These are phyloP conservation scores for Neurospora sp. DNA, from an alignment of 495 filamentous ascomycete species.

Conservation along the genomic window DNA sequence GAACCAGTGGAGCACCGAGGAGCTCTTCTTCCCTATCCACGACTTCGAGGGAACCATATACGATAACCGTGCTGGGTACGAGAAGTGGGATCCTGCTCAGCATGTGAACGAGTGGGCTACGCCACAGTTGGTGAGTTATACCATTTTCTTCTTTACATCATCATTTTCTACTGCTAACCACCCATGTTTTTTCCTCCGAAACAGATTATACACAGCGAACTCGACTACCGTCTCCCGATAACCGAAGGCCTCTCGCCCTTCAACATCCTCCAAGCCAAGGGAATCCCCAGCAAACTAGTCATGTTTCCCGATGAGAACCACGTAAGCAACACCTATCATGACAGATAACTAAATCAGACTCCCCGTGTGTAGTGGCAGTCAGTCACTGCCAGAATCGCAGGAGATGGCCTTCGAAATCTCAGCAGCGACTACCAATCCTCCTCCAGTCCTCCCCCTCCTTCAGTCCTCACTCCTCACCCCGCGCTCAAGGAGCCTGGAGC, in stretches of 20 bases:
- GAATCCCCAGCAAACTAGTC: conserved; percentile 61
- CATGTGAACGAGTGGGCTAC: conserved; percentile 65
- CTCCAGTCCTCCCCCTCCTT: neutral
- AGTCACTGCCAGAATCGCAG: neutral
- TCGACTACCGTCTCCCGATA: conserved; percentile 83
- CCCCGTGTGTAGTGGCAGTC: neutral
- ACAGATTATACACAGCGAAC: conserved; percentile 76
- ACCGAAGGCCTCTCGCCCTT: conserved; percentile 78
- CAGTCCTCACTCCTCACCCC: too few relatives aligned
- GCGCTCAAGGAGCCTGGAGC: neutral
- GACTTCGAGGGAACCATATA: conserved; percentile 75
- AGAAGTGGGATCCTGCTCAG: conserved; percentile 70
- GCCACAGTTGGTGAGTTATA: conserved; percentile 48
- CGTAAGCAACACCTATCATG: conserved; percentile 24
- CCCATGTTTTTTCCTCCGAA: neutral
- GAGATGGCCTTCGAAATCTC: neutral
- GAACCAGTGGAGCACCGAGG: conserved; percentile 65
- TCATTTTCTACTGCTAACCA: neutral
- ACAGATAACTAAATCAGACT: neutral
- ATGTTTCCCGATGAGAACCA: conserved; percentile 77
- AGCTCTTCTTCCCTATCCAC: conserved; percentile 81
- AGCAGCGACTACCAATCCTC: neutral
- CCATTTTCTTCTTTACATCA: neutral
- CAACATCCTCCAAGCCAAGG: conserved; percentile 70
- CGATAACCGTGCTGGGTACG: conserved; percentile 62